Base-by-base conservation (phyloP, 768 basidiomycete genomes). In the Chalciporus piperatus region DNA sequence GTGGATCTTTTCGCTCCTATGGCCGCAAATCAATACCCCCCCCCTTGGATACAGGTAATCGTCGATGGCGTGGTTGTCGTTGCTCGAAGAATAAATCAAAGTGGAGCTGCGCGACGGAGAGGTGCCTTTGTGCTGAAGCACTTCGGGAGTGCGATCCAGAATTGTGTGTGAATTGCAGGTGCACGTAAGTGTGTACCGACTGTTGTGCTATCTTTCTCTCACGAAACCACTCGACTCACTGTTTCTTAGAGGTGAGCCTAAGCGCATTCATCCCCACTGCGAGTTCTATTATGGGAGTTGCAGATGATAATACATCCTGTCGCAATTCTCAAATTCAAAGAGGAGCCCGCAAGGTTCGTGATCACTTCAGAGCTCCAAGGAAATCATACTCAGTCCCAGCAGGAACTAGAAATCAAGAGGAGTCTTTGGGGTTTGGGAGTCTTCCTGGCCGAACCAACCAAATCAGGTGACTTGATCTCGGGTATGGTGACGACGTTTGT, bases 61-160 rank as follows among this genome's bases (percentile, higher is more conserved):
- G 79, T 12, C 74, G 80, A 44, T 81, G 77, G 76, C 65, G 61
- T 49, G 86, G 87, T 3, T 89, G 87, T 57, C 61, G 59, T 9
- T 88, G 84, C 58, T 62, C 65, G 10, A 55, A 61, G 33, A 37
- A 20, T 7, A 65, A 54, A 38, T 57, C 61, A 3, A 52, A 48
- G 17, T 63, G 56, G 47, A 61, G 57, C 17, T 80, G 73, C 66
- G 64, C 61, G n/a, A 75, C 67, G 3, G 55, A 61, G 13, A 67
- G 66, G 4, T 89, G 87, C 56, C 74, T 76, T 9, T 90, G 87
- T 60, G 71, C 66, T 44, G 64, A 58, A 19, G 69, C 74, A 0
- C 60, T 69, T 9, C 72, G 81, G 32, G 88, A 89, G 62, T 90
- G 88, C 52, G 85, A 88, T 63, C 84, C 85, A 3, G 81, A 82